Evolutionary conservation across 371 early-diverging fungal genomes (phyloP).

Genomic region (Mortierella sp.): DNA sequence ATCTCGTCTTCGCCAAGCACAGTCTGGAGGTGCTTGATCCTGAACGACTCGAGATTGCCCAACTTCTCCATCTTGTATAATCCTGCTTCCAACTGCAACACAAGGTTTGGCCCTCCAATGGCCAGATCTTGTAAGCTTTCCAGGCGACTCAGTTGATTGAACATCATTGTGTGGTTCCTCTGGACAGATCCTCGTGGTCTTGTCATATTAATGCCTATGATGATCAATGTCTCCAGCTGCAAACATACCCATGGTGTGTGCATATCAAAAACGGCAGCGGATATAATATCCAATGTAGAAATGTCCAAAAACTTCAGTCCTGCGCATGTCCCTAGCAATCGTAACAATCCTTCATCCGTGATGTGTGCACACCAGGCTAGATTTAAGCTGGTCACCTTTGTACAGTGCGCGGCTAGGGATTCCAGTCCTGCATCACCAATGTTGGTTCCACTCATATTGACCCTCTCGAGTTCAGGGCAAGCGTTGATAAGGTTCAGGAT

Average conservation of each 20-base stretch:
- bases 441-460: conserved; percentile 44
- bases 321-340: conserved; percentile 11
- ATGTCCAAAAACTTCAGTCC: conserved; percentile 40
- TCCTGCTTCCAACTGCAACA: conserved; percentile 32
- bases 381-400: conserved; percentile 31
- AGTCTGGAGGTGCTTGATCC: conserved; percentile 29
- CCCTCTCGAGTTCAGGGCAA: conserved; percentile 27
- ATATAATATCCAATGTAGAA: conserved; percentile 14
- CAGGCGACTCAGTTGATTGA: conserved; percentile 38
- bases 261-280: conserved; percentile 32
- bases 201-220: conserved; percentile 42
- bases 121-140: conserved; percentile 35
- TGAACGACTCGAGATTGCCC: conserved; percentile 31
- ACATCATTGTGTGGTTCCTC: conserved; percentile 45
- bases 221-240: conserved; percentile 34
- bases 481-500: conserved; percentile 15
- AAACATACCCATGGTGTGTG: conserved; percentile 28
- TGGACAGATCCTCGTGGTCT: conserved; percentile 6
- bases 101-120: conserved; percentile 32
- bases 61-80: conserved; percentile 31
- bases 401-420: conserved; percentile 21
- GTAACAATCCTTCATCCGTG: conserved; percentile 31
- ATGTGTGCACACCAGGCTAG: conserved; percentile 30
- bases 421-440: conserved; percentile 30
- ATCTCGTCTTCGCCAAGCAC: conserved; percentile 47